A percentile compares a stretch with the other conserved stretches of the same genome.
Evolutionary conservation across 768 basidiomycete species (phyloP).

Genomic region (Suillus variegatus): DNA sequence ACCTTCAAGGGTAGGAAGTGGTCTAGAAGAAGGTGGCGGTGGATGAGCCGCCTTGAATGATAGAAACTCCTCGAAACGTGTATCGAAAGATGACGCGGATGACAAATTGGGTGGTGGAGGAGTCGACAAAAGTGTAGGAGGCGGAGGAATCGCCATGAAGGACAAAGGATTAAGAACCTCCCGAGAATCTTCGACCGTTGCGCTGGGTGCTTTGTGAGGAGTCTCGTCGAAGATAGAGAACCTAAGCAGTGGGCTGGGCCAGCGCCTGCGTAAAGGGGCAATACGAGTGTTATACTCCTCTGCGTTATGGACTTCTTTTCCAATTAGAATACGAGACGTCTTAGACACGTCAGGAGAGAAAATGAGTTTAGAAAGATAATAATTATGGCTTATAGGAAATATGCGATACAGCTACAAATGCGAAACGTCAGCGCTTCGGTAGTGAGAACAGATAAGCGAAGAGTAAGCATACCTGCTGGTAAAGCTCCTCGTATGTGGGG

Average conservation of each 20-base stretch:
- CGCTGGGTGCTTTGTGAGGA: constrained; percentile 36
- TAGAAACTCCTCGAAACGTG: background rate
- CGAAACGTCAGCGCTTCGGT: constrained; percentile 29
- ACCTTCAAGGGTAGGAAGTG: constrained; percentile 5
- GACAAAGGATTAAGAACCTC: background rate
- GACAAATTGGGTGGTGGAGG: background rate
- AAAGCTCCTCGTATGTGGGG: constrained; percentile 63
- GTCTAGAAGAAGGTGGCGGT: background rate
- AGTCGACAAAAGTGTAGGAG: background rate
- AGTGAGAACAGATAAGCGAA: constrained; percentile 6
- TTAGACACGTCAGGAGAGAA: constrained; percentile 64
- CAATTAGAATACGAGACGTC: constrained; percentile 60
- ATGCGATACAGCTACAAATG: constrained; percentile 62
- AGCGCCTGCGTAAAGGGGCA: constrained; percentile 51
- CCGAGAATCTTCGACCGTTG: background rate
- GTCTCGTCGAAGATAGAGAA: constrained; percentile 62
- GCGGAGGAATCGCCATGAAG: constrained; percentile 4
- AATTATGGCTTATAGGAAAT: constrained; percentile 61
- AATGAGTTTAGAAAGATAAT: constrained; percentile 65
- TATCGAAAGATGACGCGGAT: background rate
- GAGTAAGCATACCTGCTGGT: constrained; percentile 53
- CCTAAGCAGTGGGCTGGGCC: constrained; percentile 59
- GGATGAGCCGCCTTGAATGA: background rate
- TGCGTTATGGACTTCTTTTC: constrained; percentile 55
- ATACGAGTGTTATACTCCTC: constrained; percentile 59